phyloP scores from a whole-genome alignment of 2,329 filamentous ascomycete genomes.

The Xylaria sp. region DNA sequence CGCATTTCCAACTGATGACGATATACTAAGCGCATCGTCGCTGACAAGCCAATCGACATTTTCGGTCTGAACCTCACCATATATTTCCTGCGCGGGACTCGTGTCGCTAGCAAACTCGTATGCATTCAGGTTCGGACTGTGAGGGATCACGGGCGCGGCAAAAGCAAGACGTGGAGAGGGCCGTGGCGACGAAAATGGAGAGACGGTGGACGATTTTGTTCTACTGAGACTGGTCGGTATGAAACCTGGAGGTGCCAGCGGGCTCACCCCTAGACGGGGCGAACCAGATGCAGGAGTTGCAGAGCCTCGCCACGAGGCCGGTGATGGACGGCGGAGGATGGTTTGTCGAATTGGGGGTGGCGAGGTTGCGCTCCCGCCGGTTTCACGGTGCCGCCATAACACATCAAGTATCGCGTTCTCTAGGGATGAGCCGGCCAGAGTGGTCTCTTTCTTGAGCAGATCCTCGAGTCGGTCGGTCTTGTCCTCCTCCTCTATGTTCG shows the following conservation, averaged over 20 bases:
- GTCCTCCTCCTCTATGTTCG: slow-evolving; percentile 88
- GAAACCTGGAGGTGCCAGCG: slow-evolving; percentile 86
- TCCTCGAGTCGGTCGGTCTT: slow-evolving; percentile 93
- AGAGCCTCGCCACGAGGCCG: slow-evolving; percentile 89
- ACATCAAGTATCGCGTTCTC: slow-evolving; percentile 93
- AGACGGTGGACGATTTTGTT: slow-evolving; percentile 80
- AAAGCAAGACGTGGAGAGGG: slow-evolving; percentile 92
- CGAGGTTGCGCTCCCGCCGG: slow-evolving; percentile 72
- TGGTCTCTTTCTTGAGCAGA: slow-evolving; percentile 81
- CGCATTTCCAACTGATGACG: slow-evolving; percentile 75
- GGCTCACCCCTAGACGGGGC: slow-evolving; percentile 81
- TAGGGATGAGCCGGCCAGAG: slow-evolving; percentile 77
- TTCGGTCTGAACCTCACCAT: slow-evolving; percentile 90
- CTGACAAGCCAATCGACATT: slow-evolving; percentile 98
- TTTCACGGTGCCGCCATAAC: slow-evolving; percentile 83
- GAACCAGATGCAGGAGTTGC: slow-evolving; percentile 85
- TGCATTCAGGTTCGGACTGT: slow-evolving; percentile 92
- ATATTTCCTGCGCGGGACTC: slow-evolving; percentile 82
- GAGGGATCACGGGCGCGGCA: slow-evolving; percentile 88
- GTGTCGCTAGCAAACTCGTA: slow-evolving; percentile 92
- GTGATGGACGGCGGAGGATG: slow-evolving; percentile 88
- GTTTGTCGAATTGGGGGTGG: slow-evolving; percentile 89
- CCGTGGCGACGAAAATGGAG: slow-evolving; percentile 92
- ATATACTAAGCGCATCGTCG: slow-evolving; percentile 82
- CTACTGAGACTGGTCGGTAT: slow-evolving; percentile 80